Conservation (phyloP, 345 rosid species). For the Hirschfeldia incana region DNA sequence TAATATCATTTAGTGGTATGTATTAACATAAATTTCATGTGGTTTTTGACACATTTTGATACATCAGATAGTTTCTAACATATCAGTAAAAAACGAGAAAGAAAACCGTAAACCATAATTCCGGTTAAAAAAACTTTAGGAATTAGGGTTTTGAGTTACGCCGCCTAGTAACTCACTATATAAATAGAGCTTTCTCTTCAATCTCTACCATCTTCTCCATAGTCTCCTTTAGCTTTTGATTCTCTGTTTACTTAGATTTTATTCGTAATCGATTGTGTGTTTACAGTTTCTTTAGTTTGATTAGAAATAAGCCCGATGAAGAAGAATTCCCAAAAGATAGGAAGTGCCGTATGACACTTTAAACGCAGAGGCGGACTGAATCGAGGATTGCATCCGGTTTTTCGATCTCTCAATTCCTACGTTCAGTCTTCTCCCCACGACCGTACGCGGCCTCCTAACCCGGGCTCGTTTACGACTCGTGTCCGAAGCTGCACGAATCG, state of each 20-base stretch:
- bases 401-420: slow-evolving; percentile 14
- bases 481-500: background rate
- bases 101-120: background rate
- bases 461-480: background rate
- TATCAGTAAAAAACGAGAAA: too few relatives aligned
- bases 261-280: too few relatives aligned
- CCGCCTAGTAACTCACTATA: background rate
- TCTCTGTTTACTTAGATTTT: background rate
- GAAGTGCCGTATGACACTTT: slow-evolving; percentile 76
- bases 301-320: slow-evolving; percentile 35
- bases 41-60: too few relatives aligned
- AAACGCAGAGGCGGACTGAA: slow-evolving; percentile 37
- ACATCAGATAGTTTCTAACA: too few relatives aligned
- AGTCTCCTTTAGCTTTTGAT: background rate
- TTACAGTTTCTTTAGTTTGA: background rate
- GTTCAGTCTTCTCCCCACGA: background rate
- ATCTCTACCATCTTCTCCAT: background rate
- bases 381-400: slow-evolving; percentile 14
- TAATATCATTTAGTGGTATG: too few relatives aligned
- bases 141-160: slow-evolving; percentile 20
- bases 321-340: slow-evolving; percentile 56
- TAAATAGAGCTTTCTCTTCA: slow-evolving; percentile 11
- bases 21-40: too few relatives aligned
- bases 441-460: slow-evolving; percentile 16
- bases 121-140: background rate